Evolutionary conservation across 441 rosid species (phyloP).

Genomic region (Adansonia grandidieri): DNA sequence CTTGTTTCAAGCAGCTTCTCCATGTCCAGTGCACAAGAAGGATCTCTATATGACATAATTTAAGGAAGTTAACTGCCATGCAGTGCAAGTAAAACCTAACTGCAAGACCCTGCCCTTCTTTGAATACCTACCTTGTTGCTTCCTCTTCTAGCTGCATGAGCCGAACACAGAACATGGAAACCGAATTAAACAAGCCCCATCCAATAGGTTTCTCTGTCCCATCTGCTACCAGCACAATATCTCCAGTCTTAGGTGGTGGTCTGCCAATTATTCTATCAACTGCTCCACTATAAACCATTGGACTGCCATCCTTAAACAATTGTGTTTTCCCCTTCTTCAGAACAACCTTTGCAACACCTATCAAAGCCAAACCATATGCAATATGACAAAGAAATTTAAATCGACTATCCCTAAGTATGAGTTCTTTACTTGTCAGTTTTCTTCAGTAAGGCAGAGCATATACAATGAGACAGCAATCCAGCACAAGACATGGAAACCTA

Average conservation of each 20-base stretch:
- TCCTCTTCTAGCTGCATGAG: conserved; percentile 95
- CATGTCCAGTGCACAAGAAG: conserved; percentile 74
- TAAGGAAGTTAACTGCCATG: conserved; percentile 22
- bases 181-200: conserved; percentile 89
- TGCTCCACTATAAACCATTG: conserved; percentile 94
- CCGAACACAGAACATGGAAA: conserved; percentile 86
- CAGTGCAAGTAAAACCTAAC: conserved; percentile 21
- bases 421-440: not conserved
- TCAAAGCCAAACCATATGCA: conserved; percentile 19
- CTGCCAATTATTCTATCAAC: conserved; percentile 84
- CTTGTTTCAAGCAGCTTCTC: conserved; percentile 72
- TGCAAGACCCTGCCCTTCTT: not conserved
- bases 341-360: conserved; percentile 83
- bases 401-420: not conserved
- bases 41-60: conserved; percentile 54
- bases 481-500: not conserved
- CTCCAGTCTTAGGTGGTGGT: conserved; percentile 87
- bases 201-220: conserved; percentile 80
- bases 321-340: conserved; percentile 88
- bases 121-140: conserved; percentile 49
- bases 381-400: conserved; percentile 7
- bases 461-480: not conserved
- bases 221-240: conserved; percentile 85
- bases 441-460: conserved; percentile 2
- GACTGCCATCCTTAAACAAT: conserved; percentile 83